These are phyloP conservation scores for Aspergillus tanneri DNA, from an alignment of 2,329 filamentous ascomycete genomes.

Conservation along the genomic window DNA sequence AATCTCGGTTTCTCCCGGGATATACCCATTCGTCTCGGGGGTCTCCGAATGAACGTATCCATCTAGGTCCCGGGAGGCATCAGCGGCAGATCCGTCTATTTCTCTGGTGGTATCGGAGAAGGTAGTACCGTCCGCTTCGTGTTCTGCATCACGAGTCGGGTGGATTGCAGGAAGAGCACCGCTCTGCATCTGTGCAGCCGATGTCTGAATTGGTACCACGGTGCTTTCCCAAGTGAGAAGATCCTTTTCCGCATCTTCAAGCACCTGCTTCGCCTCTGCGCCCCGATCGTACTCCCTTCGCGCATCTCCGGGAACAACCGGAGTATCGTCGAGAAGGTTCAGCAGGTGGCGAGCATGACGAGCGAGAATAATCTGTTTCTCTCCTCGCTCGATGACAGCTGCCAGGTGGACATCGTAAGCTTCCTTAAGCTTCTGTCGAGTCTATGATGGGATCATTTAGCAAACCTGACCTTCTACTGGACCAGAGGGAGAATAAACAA, in stretches of 20 bases:
- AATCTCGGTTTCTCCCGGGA: too few species aligned
- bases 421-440: conserved; percentile 93
- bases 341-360: conserved; percentile 84
- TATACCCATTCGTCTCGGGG: not conserved
- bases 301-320: conserved; percentile 80
- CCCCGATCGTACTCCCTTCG: conserved; percentile 66
- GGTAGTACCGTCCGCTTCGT: not conserved
- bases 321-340: conserved; percentile 82
- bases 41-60: not conserved
- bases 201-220: conserved; percentile 54
- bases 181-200: conserved; percentile 49
- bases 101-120: conserved; percentile 3
- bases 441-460: conserved; percentile 56
- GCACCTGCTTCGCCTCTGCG: conserved; percentile 72
- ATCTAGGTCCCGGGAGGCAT: not conserved
- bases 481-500: too few species aligned
- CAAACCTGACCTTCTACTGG: not conserved
- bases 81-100: conserved; percentile 7
- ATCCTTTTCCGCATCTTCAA: conserved; percentile 90
- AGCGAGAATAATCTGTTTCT: conserved; percentile 94
- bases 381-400: conserved; percentile 89
- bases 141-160: not conserved
- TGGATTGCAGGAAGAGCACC: conserved; percentile 37
- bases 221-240: conserved; percentile 70
- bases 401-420: conserved; percentile 86